phyloP scores from a whole-genome alignment of 257 asterid species.

The Nyctanthes arbortristis region DNA sequence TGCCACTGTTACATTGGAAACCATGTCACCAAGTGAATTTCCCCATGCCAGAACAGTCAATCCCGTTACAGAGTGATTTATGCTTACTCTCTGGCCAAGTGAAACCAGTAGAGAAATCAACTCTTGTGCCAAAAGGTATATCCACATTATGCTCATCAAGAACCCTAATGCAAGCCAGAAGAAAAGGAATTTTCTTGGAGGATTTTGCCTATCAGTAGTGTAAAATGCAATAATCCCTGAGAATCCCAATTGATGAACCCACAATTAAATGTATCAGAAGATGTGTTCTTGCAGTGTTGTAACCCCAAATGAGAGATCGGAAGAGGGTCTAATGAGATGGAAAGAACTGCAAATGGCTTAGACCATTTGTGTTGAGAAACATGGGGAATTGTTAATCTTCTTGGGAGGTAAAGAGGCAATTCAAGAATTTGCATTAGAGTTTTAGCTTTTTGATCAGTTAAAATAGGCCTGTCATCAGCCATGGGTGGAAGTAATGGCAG shows the following conservation, averaged over 20 bases:
- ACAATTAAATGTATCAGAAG: neutral
- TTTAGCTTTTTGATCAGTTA: neutral
- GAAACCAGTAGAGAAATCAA: slow-evolving; percentile 30
- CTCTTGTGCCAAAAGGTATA: slow-evolving; percentile 29
- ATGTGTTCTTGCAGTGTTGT: neutral
- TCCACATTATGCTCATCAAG: slow-evolving; percentile 27
- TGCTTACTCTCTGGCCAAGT: slow-evolving; percentile 18
- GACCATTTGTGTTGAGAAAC: slow-evolving; percentile 26
- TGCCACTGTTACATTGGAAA: slow-evolving; percentile 30
- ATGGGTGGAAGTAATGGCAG: neutral
- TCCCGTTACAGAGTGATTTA: slow-evolving; percentile 24
- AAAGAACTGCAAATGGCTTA: slow-evolving; percentile 21
- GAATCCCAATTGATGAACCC: slow-evolving; percentile 1
- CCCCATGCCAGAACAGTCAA: slow-evolving; percentile 33
- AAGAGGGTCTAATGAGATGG: slow-evolving; percentile 24
- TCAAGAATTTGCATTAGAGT: slow-evolving; percentile 12
- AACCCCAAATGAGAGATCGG: slow-evolving; percentile 21
- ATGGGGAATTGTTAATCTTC: slow-evolving; percentile 26
- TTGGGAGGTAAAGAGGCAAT: slow-evolving; percentile 28
- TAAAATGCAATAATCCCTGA: neutral
- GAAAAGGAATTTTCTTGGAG: slow-evolving; percentile 27
- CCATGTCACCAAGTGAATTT: slow-evolving; percentile 32
- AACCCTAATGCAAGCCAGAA: slow-evolving; percentile 24
- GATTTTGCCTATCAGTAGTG: slow-evolving; percentile 12
- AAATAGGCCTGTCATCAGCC: neutral